phyloP scores from a whole-genome alignment of 163 green algal species.

The Chlamydomonas reinhardtii region DNA sequence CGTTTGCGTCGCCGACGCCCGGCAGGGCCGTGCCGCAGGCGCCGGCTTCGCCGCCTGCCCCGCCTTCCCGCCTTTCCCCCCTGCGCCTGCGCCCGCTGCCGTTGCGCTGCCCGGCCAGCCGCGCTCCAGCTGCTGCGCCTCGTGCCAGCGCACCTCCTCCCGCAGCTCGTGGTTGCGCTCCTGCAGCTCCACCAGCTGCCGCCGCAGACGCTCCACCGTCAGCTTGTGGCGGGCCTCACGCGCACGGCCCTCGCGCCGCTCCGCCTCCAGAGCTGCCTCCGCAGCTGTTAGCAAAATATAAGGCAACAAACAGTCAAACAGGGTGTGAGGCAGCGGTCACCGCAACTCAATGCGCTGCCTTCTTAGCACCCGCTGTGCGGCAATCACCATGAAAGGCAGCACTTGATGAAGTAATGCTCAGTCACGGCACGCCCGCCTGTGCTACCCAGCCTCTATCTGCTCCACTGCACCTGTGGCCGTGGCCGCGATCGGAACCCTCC shows the following conservation, averaged over 20 bases:
- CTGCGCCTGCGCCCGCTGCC: background rate
- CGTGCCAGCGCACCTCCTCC: constrained; percentile 83
- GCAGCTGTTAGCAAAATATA: too few species aligned
- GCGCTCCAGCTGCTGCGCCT: constrained; percentile 69
- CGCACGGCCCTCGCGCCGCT: constrained; percentile 68
- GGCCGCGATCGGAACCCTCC: too few species aligned
- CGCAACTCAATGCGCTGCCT: too few species aligned
- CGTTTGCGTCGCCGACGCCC: constrained; percentile 15
- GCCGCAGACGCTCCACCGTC: constrained; percentile 83
- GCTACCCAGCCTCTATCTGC: too few species aligned
- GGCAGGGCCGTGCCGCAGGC: background rate
- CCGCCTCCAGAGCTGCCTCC: constrained; percentile 79
- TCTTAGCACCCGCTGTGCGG: too few species aligned
- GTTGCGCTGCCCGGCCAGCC: background rate
- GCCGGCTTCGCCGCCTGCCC: background rate
- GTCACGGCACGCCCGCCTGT: too few species aligned
- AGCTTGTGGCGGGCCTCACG: constrained; percentile 85
- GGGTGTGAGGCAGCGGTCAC: too few species aligned
- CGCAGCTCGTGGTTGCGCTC: constrained; percentile 77
- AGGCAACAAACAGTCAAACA: too few species aligned
- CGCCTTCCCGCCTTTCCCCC: constrained; percentile 9
- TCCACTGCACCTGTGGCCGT: too few species aligned
- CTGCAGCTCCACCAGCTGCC: constrained; percentile 84
- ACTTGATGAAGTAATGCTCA: too few species aligned
- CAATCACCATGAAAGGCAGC: too few species aligned